A percentile compares a stretch with the other conserved stretches of the same genome.
Evolutionary conservation across 2,329 filamentous ascomycete genomes (phyloP).

Genomic region (Ophiostoma ips): DNA sequence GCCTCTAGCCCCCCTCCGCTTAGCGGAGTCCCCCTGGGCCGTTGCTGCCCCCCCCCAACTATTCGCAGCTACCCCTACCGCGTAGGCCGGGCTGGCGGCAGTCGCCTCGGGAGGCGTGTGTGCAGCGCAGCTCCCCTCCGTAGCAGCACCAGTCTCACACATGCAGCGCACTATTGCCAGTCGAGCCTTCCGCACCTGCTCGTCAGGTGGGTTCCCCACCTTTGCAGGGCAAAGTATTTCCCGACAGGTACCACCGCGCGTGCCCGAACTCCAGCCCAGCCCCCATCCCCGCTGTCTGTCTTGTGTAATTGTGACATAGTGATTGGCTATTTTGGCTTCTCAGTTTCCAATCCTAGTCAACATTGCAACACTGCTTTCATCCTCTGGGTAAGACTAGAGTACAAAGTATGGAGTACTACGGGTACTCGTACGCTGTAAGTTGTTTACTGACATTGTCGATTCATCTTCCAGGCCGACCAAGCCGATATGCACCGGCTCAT

Average conservation of each 20-base stretch:
- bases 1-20: neutral
- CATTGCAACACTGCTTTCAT: no score
- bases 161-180: neutral
- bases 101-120: slow-evolving; percentile 7
- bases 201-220: slow-evolving; percentile 3
- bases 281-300: neutral
- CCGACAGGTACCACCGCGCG: slow-evolving; percentile 1
- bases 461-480: no score
- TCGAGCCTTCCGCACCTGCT: neutral
- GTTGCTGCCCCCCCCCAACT: no score
- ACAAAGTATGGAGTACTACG: no score
- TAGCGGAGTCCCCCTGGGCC: neutral
- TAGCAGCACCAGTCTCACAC: neutral
- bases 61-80: neutral
- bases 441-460: no score
- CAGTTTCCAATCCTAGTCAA: no score
- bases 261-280: neutral
- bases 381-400: no score
- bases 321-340: neutral
- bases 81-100: slow-evolving; percentile 4
- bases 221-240: slow-evolving; percentile 11
- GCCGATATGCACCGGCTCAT: no score
- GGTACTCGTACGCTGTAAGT: no score
- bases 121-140: slow-evolving; percentile 7
- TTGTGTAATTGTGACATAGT: neutral